These are phyloP conservation scores for Clonostachys rosea DNA, from an alignment of 2,329 filamentous ascomycete genomes.

Conservation along the genomic window DNA sequence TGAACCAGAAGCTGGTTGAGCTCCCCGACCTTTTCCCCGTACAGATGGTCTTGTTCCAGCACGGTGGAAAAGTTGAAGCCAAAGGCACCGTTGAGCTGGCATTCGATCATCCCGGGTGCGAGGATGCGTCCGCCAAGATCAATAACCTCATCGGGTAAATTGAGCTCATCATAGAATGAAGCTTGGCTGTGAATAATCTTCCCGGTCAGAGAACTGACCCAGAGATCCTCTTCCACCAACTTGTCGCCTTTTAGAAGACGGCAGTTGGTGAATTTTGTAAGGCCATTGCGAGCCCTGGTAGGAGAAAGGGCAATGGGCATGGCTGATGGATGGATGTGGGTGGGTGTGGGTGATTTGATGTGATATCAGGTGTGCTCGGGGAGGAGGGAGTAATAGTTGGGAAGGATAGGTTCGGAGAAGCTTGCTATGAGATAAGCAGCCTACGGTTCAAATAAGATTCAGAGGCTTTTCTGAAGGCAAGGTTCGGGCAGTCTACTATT, in stretches of 20 bases:
- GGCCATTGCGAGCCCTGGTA: conserved; percentile 38
- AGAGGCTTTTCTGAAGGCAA: too few relatives aligned
- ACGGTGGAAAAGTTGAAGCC: conserved; percentile 88
- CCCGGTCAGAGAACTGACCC: conserved; percentile 77
- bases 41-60: conserved; percentile 62
- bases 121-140: conserved; percentile 81
- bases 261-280: conserved; percentile 90
- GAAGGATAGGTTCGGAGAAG: too few relatives aligned
- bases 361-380: too few relatives aligned
- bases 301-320: conserved; percentile 44
- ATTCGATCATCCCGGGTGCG: conserved; percentile 82
- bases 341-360: too few relatives aligned
- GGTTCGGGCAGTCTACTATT: too few relatives aligned
- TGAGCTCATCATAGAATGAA: conserved; percentile 63
- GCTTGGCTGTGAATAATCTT: conserved; percentile 72
- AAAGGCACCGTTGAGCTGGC: conserved; percentile 87
- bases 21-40: conserved; percentile 66
- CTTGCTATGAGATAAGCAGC: too few relatives aligned
- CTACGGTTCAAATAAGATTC: too few relatives aligned
- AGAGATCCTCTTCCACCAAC: conserved; percentile 76
- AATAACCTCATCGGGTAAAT: conserved; percentile 68
- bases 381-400: too few relatives aligned
- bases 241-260: conserved; percentile 64
- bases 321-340: not conserved
- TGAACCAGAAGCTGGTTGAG: conserved; percentile 68